Base-by-base conservation (phyloP, 108 stramenopile species). In the Schizochytrium sp. region DNA sequence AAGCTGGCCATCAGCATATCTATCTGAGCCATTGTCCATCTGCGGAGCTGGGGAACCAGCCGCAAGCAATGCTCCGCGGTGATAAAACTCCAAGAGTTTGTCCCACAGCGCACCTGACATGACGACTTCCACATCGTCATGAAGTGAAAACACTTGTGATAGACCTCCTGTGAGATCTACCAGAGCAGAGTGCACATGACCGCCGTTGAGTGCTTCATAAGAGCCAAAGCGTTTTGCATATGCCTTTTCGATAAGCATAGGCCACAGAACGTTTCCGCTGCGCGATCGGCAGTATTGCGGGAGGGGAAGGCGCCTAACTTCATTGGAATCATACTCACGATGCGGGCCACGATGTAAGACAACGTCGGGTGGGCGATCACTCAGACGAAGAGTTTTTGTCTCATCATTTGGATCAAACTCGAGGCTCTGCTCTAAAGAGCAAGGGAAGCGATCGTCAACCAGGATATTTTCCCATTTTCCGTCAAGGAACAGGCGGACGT, bases 211-310 rank as follows among this genome's bases (percentile, higher is more conserved):
- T 1, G 46, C 28, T 13, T 46, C 28, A 50, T 89, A 89, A 3
- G 46, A 50, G 13, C 89, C 76, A 46, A 49, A 89, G n/a, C 38
- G 88, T 44, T 87, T 87, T 28, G 89, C 89, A 44, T 87, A 89
- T 12, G 89, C 89, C 57, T 89, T 89, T 42, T 89, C 89, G 4
- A 89, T 3, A 8, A 87, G 50, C 88, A 88, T 88, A 4, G 89
- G 83, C 89, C 89, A 89, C 59, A 89, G 0, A 13, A 83, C 76
- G 28, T 83, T 83, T 8, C 76, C 76, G 10, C 17, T 55, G 8
- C 76, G 47, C 0, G 76, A 83, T 7, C 76, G 76, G 28, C 76
- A 83, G 28, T 83, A 83, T 53, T 55, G 76, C n/a, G 76, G 76
- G 7, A 83, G 47, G 5, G 76, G 76, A 5, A 83, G 53, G 5